Evolutionary conservation across 1,284 basidiomycete species (phyloP).

Genomic region (Microbotryum intermedium): DNA sequence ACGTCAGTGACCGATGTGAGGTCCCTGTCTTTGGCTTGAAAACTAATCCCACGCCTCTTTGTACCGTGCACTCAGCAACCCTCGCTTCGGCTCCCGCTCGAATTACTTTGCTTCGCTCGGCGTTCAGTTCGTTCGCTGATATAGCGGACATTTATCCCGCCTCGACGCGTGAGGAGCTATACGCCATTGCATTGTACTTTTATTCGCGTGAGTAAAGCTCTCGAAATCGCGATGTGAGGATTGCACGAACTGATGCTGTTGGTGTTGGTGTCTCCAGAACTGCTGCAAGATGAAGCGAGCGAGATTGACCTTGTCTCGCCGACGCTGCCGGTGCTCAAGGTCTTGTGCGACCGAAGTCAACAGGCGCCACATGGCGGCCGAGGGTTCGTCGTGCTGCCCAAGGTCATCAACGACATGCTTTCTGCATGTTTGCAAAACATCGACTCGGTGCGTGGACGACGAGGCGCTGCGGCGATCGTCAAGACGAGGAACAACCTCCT

Average conservation of each 20-base stretch:
- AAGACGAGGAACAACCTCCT: slow-evolving; percentile 89
- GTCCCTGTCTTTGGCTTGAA: no score
- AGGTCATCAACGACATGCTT: slow-evolving; percentile 70
- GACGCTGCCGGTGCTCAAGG: slow-evolving; percentile 67
- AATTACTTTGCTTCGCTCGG: slow-evolving; percentile 36
- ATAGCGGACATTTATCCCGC: slow-evolving; percentile 56
- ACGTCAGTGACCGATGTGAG: slow-evolving; percentile 36
- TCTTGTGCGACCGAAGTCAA: slow-evolving; percentile 50
- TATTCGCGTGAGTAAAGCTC: slow-evolving; percentile 56
- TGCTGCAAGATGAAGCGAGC: slow-evolving; percentile 72
- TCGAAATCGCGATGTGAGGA: no score
- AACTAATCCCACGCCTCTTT: no score
- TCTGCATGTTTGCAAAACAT: slow-evolving; percentile 76
- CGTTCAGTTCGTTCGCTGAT: slow-evolving; percentile 57
- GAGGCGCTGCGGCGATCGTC: slow-evolving; percentile 63
- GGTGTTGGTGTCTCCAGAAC: slow-evolving; percentile 46
- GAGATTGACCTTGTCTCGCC: slow-evolving; percentile 69
- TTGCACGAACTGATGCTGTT: background rate
- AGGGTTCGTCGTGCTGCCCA: slow-evolving; percentile 34
- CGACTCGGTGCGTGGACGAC: slow-evolving; percentile 83
- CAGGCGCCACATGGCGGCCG: background rate
- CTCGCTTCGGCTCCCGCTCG: no score
- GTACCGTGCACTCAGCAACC: no score
- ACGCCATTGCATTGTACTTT: slow-evolving; percentile 68
- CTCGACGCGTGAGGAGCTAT: slow-evolving; percentile 58